These are phyloP conservation scores for Durotheca rogersii DNA, from an alignment of 495 filamentous ascomycete species.

Conservation along the genomic window DNA sequence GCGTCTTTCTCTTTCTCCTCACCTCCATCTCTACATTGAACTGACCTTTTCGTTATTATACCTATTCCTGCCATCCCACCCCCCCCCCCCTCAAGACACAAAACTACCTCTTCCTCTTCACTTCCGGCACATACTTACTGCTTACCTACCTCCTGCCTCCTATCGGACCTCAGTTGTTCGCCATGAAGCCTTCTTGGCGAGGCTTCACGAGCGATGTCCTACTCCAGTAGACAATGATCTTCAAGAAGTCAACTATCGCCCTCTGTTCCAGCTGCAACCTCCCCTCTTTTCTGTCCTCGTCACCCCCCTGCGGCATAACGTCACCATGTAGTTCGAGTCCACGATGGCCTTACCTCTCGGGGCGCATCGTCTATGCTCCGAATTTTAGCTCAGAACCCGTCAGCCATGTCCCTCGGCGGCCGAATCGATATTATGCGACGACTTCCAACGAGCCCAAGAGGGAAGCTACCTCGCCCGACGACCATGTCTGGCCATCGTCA, in stretches of 20 bases:
- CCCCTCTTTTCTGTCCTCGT: conserved; percentile 18
- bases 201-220: conserved; percentile 23
- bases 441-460: conserved; percentile 30
- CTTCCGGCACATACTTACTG: neutral
- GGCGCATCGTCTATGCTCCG: neutral
- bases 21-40: no score
- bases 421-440: conserved; percentile 37
- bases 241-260: conserved; percentile 36
- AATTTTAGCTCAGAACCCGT: neutral
- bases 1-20: no score
- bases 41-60: no score
- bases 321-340: conserved; percentile 32
- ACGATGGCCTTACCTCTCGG: conserved; percentile 10
- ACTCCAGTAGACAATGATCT: conserved; percentile 35
- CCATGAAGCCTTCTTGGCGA: conserved; percentile 26
- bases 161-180: neutral
- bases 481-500: conserved; percentile 44
- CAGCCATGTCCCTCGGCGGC: neutral
- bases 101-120: no score
- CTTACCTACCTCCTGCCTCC: neutral
- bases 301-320: conserved; percentile 27
- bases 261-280: conserved; percentile 30
- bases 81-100: no score
- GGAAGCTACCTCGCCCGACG: conserved; percentile 34
- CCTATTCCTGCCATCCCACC: no score